phyloP scores from a whole-genome alignment of 768 basidiomycete species.

The Panellus pusillus region DNA sequence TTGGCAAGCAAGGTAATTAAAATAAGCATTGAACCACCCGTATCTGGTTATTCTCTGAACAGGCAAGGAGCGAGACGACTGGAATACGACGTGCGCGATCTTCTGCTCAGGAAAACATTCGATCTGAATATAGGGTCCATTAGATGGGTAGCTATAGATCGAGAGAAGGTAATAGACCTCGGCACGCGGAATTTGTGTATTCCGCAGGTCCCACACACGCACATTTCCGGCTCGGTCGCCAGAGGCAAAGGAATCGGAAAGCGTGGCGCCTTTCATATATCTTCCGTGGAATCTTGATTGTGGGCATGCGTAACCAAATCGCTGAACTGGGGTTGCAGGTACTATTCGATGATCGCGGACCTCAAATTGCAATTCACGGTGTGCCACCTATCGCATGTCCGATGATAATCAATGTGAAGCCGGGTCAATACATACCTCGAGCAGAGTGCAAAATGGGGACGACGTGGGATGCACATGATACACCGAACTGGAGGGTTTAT shows the following conservation, averaged over 20 bases:
- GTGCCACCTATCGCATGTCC: slow-evolving; percentile 37
- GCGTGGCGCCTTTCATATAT: slow-evolving; percentile 42
- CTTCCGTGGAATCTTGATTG: slow-evolving; percentile 37
- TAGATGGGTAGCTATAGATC: neutral
- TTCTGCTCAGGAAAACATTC: slow-evolving; percentile 36
- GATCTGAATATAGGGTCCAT: slow-evolving; percentile 25
- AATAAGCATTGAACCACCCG: slow-evolving; percentile 14
- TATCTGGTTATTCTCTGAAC: slow-evolving; percentile 39
- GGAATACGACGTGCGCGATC: slow-evolving; percentile 38
- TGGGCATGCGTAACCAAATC: slow-evolving; percentile 43
- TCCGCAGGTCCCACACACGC: slow-evolving; percentile 51
- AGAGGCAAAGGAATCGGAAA: slow-evolving; percentile 39
- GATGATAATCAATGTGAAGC: slow-evolving; percentile 4
- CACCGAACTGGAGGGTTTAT: slow-evolving; percentile 43
- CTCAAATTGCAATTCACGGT: slow-evolving; percentile 54
- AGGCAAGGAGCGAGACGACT: slow-evolving; percentile 35
- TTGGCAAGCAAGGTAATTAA: too few relatives aligned
- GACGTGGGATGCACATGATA: slow-evolving; percentile 41
- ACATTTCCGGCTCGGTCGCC: slow-evolving; percentile 44
- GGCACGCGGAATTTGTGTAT: slow-evolving; percentile 26
- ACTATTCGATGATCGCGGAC: slow-evolving; percentile 46
- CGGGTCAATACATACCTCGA: slow-evolving; percentile 37
- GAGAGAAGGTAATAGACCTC: slow-evolving; percentile 19
- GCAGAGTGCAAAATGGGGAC: slow-evolving; percentile 39
- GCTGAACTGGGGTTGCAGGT: slow-evolving; percentile 34